Evolutionary conservation across 1,284 basidiomycete species (phyloP).

Genomic region (Hypsizygus ulmarius): DNA sequence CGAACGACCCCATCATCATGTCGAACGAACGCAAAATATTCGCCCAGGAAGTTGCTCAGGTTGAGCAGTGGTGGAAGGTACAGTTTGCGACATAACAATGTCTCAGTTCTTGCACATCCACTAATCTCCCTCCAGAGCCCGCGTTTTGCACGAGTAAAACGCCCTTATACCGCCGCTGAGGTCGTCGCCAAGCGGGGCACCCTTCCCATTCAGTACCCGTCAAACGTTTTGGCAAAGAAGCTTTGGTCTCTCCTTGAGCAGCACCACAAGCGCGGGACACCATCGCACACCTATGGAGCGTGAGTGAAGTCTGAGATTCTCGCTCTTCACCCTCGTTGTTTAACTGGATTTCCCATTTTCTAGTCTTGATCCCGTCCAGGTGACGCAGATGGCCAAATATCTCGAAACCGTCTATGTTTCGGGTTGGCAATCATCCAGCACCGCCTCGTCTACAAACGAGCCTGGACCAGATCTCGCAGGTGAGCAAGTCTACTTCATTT

Average conservation of each 20-base stretch:
- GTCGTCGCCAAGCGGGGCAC: conserved; percentile 95
- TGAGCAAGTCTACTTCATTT: conserved; percentile 30
- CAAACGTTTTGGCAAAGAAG: conserved; percentile 85
- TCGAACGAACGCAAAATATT: conserved; percentile 65
- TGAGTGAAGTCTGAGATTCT: conserved; percentile 53
- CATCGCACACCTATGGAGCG: conserved; percentile 97
- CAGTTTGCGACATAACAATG: conserved; percentile 1
- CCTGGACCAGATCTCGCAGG: conserved; percentile 97
- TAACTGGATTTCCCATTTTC: conserved; percentile 1
- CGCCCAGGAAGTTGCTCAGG: conserved; percentile 77
- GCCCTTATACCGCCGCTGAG: conserved; percentile 91
- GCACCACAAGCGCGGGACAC: conserved; percentile 70
- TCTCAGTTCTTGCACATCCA: not conserved
- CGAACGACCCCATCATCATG: conserved; percentile 40
- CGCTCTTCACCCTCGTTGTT: not conserved
- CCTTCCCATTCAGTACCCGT: conserved; percentile 83
- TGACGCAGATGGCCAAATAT: conserved; percentile 98
- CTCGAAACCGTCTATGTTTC: conserved; percentile 98
- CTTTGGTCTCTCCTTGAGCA: conserved; percentile 71
- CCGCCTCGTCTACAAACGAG: conserved; percentile 89
- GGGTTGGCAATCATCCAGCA: conserved; percentile 95
- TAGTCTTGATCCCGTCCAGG: conserved; percentile 95
- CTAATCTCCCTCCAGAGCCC: conserved; percentile 54
- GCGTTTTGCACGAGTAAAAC: conserved; percentile 81
- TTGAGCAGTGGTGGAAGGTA: conserved; percentile 94